phyloP scores from a whole-genome alignment of 2,329 filamentous ascomycete genomes.

The Bipolaris oryzae region DNA sequence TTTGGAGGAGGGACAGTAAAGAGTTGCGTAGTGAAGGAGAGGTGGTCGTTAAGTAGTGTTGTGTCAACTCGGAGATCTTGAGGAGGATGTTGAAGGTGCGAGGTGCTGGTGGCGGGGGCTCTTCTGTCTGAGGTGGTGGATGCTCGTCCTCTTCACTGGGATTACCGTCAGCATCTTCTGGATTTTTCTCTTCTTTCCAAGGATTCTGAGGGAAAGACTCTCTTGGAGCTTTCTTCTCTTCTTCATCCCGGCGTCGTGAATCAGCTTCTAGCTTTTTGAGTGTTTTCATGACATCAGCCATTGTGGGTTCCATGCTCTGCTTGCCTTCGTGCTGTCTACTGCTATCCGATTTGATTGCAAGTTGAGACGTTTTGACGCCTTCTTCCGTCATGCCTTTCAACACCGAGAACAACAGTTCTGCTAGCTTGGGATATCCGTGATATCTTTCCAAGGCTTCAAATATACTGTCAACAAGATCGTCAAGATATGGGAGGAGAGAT shows the following conservation, averaged over 20 bases:
- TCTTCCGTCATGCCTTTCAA: conserved; percentile 83
- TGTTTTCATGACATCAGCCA: conserved; percentile 32
- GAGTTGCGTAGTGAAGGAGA: conserved; percentile 79
- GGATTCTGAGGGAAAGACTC: conserved; percentile 38
- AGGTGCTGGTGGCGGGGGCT: conserved; percentile 68
- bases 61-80: conserved; percentile 80
- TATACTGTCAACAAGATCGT: conserved; percentile 88
- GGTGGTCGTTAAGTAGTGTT: conserved; percentile 87
- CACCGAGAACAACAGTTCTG: conserved; percentile 83
- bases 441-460: conserved; percentile 94
- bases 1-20: conserved; percentile 76
- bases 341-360: conserved; percentile 46
- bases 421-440: conserved; percentile 86
- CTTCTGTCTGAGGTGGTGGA: conserved; percentile 35
- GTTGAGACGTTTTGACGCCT: conserved; percentile 65
- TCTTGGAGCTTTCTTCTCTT: conserved; percentile 26
- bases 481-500: conserved; percentile 80
- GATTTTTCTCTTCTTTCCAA: conserved; percentile 42
- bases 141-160: conserved; percentile 40
- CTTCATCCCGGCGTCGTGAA: conserved; percentile 29
- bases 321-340: background rate
- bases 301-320: conserved; percentile 13
- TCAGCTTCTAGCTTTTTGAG: conserved; percentile 46
- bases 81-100: conserved; percentile 82
- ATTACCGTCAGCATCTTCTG: conserved; percentile 43